These are phyloP conservation scores for Falciphora oryzae DNA, from an alignment of 2,329 filamentous ascomycete genomes.

Conservation along the genomic window DNA sequence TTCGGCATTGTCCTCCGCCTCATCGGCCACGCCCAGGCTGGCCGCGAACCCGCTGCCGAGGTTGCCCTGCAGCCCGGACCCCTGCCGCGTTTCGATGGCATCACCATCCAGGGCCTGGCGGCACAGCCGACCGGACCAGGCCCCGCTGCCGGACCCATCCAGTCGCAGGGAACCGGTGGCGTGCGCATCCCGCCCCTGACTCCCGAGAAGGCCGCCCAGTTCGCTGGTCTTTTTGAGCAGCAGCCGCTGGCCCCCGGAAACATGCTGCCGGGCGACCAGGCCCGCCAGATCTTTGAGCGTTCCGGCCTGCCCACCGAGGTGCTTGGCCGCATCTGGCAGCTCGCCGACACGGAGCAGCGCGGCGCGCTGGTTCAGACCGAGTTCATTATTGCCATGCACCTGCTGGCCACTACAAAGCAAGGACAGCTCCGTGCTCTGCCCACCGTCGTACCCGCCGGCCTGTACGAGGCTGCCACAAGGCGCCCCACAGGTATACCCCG, in stretches of 20 bases:
- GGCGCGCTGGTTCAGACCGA: slow-evolving; percentile 82
- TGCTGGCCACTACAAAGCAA: slow-evolving; percentile 86
- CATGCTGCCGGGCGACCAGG: slow-evolving; percentile 75
- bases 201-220: slow-evolving; percentile 84
- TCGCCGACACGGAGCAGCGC: slow-evolving; percentile 89
- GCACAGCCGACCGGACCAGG: slow-evolving; percentile 29
- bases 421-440: slow-evolving; percentile 76
- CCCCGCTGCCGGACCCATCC: slow-evolving; percentile 34
- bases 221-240: slow-evolving; percentile 83
- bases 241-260: slow-evolving; percentile 69
- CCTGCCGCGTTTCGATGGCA: slow-evolving; percentile 86
- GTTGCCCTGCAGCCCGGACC: slow-evolving; percentile 80
- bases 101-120: slow-evolving; percentile 36
- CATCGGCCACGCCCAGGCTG: slow-evolving; percentile 92
- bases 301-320: slow-evolving; percentile 84
- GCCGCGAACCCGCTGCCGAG: slow-evolving; percentile 72
- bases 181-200: slow-evolving; percentile 85
- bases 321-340: slow-evolving; percentile 91
- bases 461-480: slow-evolving; percentile 86
- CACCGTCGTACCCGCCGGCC: slow-evolving; percentile 69
- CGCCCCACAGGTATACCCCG: slow-evolving; percentile 42
- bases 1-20: slow-evolving; percentile 90
- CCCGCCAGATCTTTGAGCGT: slow-evolving; percentile 92
- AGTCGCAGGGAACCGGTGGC: slow-evolving; percentile 53
- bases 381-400: slow-evolving; percentile 97